A percentile compares a stretch with the other conserved stretches of the same genome.
These are phyloP conservation scores for Zelopaecilomyces penicillatus DNA, from an alignment of 2,329 filamentous ascomycete species.

Conservation along the genomic window DNA sequence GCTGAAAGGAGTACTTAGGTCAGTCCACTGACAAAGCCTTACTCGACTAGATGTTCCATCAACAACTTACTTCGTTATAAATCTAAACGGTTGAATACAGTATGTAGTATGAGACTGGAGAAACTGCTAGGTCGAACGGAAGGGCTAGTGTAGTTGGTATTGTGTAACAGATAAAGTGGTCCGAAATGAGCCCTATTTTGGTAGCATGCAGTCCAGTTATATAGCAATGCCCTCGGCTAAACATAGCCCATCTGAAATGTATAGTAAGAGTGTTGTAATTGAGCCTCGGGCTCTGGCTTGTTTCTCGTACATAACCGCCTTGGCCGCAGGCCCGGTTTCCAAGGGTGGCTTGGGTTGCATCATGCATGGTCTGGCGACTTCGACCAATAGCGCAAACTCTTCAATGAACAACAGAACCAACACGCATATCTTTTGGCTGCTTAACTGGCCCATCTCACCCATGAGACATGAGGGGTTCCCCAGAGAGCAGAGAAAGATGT, in stretches of 20 bases:
- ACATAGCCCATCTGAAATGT: too few species aligned
- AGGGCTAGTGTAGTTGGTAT: too few species aligned
- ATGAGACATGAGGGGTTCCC: constrained; percentile 1
- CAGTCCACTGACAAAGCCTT: neutral
- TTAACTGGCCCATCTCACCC: constrained; percentile 15
- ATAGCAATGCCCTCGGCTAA: too few species aligned
- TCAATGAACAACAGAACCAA: neutral
- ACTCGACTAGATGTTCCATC: neutral
- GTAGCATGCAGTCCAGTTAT: too few species aligned
- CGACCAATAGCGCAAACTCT: neutral
- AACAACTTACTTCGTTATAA: too few species aligned
- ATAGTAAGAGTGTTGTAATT: neutral
- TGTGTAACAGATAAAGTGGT: too few species aligned
- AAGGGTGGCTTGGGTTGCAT: too few species aligned
- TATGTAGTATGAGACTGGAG: too few species aligned
- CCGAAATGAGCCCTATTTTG: too few species aligned
- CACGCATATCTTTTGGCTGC: constrained; percentile 3
- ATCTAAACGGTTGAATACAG: too few species aligned
- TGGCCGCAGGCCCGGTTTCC: neutral
- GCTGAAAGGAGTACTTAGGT: neutral
- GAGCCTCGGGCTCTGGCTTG: neutral
- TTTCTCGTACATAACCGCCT: neutral
- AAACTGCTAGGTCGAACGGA: too few species aligned
- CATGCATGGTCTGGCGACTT: neutral
- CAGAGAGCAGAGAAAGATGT: too few species aligned